Evolutionary conservation across 306 rosid species (phyloP).

Genomic region (Fagus crenata): DNA sequence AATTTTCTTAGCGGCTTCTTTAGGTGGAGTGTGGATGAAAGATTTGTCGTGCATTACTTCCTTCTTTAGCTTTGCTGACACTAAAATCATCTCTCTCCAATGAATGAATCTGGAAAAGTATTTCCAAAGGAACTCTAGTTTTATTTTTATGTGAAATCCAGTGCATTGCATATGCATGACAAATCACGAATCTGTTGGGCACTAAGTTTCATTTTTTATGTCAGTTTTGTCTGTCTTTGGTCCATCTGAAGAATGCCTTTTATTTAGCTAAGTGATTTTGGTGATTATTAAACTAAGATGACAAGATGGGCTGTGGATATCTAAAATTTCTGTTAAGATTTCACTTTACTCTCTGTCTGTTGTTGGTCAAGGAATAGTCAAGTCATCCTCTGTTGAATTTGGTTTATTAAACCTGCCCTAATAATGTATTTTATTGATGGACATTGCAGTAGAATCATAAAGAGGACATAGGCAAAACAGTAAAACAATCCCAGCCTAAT

Average conservation of each 20-base stretch:
- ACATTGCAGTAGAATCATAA: not conserved
- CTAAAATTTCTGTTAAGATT: not conserved
- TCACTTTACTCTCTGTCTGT: not conserved
- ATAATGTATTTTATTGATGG: not conserved
- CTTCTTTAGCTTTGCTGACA: not conserved
- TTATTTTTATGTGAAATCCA: slow-evolving; percentile 2
- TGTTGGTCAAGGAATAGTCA: not conserved
- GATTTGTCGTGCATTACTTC: not conserved
- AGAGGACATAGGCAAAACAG: not conserved
- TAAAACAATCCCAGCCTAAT: not conserved
- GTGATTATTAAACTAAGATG: not conserved
- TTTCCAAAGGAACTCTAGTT: not conserved
- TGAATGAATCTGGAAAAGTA: not conserved
- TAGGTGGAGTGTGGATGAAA: not conserved
- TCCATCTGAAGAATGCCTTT: not conserved
- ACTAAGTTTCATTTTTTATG: not conserved
- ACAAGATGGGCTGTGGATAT: not conserved
- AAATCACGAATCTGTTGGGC: not conserved
- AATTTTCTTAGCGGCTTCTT: too few relatives aligned
- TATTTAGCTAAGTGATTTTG: not conserved
- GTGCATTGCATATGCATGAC: not conserved
- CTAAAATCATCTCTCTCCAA: not conserved
- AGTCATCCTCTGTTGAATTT: not conserved
- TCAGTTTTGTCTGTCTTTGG: not conserved
- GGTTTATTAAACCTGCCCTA: not conserved